phyloP scores from a whole-genome alignment of 1,139 yeast genomes.

The Hansenula sp. region DNA sequence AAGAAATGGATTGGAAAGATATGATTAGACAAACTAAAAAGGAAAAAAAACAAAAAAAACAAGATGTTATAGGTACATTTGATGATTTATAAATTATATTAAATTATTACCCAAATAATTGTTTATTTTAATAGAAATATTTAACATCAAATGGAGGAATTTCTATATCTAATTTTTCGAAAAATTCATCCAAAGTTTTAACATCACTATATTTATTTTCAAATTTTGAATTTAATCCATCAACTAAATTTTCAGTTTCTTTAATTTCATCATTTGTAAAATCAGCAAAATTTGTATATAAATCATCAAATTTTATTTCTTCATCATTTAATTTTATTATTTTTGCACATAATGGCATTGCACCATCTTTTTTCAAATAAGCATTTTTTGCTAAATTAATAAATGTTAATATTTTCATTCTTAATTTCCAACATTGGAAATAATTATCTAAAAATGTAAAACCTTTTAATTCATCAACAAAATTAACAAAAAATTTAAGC shows the following conservation, averaged over 20 bases:
- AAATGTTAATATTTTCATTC: slow-evolving; percentile 9
- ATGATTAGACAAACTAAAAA: slow-evolving; percentile 62
- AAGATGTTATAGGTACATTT: slow-evolving; percentile 54
- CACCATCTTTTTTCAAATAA: slow-evolving; percentile 2
- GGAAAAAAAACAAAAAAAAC: slow-evolving; percentile 33
- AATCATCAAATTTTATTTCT: slow-evolving; percentile 5
- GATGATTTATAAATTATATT: slow-evolving; percentile 71
- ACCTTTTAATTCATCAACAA: slow-evolving; percentile 17
- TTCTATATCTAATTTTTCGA: slow-evolving; percentile 10
- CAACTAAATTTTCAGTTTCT: slow-evolving; percentile 6
- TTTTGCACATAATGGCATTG: slow-evolving; percentile 5
- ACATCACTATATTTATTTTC: slow-evolving; percentile 7
- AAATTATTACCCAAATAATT: too few species aligned
- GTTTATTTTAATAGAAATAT: slow-evolving; percentile 7
- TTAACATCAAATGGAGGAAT: slow-evolving; percentile 14
- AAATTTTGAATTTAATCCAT: slow-evolving; percentile 11
- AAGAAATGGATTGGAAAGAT: slow-evolving; percentile 84
- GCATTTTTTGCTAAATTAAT: slow-evolving; percentile 14
- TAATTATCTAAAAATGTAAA: slow-evolving; percentile 13
- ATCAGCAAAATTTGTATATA: slow-evolving; percentile 3
- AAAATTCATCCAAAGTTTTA: slow-evolving; percentile 8
- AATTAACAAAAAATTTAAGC: slow-evolving; percentile 13
- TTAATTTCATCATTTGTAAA: slow-evolving; percentile 6
- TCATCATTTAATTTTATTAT: slow-evolving; percentile 4
- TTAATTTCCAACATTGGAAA: slow-evolving; percentile 13